phyloP scores from a whole-genome alignment of 225 moss, liverwort and hornwort genomes.

The Ulota crispa region DNA sequence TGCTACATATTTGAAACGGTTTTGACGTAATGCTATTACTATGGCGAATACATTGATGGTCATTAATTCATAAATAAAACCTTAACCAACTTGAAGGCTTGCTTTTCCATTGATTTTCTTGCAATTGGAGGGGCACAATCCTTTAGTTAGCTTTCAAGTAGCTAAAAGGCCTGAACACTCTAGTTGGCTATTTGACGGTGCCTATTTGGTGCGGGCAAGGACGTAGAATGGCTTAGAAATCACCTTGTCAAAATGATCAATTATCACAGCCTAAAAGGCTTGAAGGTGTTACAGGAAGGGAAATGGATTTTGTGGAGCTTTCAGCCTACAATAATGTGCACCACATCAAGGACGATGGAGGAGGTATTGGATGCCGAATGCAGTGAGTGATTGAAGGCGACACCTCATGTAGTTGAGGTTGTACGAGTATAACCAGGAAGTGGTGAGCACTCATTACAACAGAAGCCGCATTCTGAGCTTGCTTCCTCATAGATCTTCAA shows the following conservation, averaged over 20 bases:
- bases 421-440: background rate
- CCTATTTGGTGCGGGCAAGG: background rate
- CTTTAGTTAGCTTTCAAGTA: background rate
- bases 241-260: background rate
- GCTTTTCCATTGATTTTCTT: background rate
- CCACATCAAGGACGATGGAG: conserved; percentile 48
- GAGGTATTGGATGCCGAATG: conserved; percentile 78
- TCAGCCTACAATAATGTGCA: conserved; percentile 84
- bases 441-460: background rate
- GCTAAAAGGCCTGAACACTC: background rate
- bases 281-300: conserved; percentile 53
- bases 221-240: background rate
- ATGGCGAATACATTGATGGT: too few species aligned
- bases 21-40: too few species aligned
- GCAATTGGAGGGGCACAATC: background rate
- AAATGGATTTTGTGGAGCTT: conserved; percentile 93
- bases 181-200: background rate
- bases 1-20: too few species aligned
- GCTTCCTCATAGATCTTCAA: background rate
- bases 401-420: background rate
- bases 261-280: conserved; percentile 4
- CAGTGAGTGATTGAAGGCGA: conserved; percentile 48
- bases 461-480: conserved; percentile 7
- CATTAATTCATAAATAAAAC: too few species aligned
- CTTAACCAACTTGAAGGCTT: background rate